Percentiles rank a stretch among this genome's conserved stretches.
Evolutionary conservation across 2,329 filamentous ascomycete species (phyloP).

Genomic region (Fusarium temperatum): DNA sequence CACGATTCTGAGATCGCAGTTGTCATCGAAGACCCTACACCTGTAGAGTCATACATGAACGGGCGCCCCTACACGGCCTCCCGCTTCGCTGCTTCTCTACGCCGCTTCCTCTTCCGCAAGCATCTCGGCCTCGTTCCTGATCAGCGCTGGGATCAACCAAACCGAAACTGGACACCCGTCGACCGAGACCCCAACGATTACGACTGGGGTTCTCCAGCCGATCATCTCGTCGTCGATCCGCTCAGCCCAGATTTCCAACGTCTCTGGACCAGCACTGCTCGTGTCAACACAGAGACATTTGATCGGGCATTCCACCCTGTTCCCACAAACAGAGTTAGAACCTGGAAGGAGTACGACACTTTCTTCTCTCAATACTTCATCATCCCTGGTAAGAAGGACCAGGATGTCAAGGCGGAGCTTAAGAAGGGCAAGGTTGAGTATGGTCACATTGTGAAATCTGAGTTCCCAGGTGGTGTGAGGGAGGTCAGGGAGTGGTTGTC

Average conservation of each 20-base stretch:
- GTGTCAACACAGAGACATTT: slow-evolving; percentile 82
- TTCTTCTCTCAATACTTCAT: slow-evolving; percentile 77
- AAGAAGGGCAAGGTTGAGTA: slow-evolving; percentile 74
- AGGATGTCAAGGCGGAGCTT: slow-evolving; percentile 57
- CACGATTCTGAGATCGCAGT: slow-evolving; percentile 94
- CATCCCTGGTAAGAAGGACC: slow-evolving; percentile 61
- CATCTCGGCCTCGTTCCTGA: slow-evolving; percentile 85
- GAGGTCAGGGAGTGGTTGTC: slow-evolving; percentile 77
- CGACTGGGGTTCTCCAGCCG: slow-evolving; percentile 74
- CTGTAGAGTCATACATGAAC: slow-evolving; percentile 77
- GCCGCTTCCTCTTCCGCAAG: slow-evolving; percentile 88
- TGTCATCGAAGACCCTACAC: slow-evolving; percentile 80
- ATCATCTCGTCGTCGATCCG: slow-evolving; percentile 78
- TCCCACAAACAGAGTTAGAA: slow-evolving; percentile 72
- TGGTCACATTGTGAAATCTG: slow-evolving; percentile 85
- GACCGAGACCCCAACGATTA: slow-evolving; percentile 75
- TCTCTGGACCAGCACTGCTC: slow-evolving; percentile 78
- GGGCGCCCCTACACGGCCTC: slow-evolving; percentile 76
- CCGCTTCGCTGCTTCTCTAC: slow-evolving; percentile 80
- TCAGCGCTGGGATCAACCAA: slow-evolving; percentile 72
- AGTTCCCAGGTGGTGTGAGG: slow-evolving; percentile 77
- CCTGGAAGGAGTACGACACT: slow-evolving; percentile 77
- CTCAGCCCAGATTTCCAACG: slow-evolving; percentile 72
- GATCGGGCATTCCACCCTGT: slow-evolving; percentile 83
- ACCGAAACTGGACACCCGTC: slow-evolving; percentile 81